These are phyloP conservation scores for Arthrobotrys pseudoclavata DNA, from an alignment of 2,329 filamentous ascomycete genomes.

Conservation along the genomic window DNA sequence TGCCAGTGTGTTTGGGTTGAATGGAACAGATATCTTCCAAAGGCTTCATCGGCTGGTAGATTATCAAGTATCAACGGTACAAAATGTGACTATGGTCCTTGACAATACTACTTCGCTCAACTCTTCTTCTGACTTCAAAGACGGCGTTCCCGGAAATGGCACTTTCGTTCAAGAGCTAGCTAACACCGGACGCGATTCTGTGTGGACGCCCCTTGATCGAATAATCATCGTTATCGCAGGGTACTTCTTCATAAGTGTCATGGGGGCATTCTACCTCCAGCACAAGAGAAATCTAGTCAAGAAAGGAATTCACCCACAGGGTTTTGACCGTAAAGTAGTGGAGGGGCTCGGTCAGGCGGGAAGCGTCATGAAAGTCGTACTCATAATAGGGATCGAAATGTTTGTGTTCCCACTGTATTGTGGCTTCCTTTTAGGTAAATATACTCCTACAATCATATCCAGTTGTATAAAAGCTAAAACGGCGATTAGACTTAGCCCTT, in stretches of 20 bases:
- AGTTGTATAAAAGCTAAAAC: slow-evolving; percentile 21
- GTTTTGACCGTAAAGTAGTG: slow-evolving; percentile 80
- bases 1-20: slow-evolving; percentile 30
- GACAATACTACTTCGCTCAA: slow-evolving; percentile 17
- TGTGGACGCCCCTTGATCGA: slow-evolving; percentile 70
- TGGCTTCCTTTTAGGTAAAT: slow-evolving; percentile 78
- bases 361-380: slow-evolving; percentile 95
- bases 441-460: background rate
- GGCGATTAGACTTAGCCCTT: slow-evolving; percentile 77
- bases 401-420: slow-evolving; percentile 96
- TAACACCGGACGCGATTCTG: slow-evolving; percentile 1
- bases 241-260: slow-evolving; percentile 80
- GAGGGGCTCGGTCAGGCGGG: slow-evolving; percentile 92
- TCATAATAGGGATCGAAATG: slow-evolving; percentile 99
- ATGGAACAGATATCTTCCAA: slow-evolving; percentile 37
- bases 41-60: slow-evolving; percentile 38
- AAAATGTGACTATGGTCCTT: slow-evolving; percentile 19
- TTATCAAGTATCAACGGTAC: slow-evolving; percentile 17
- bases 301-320: slow-evolving; percentile 70
- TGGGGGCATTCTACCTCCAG: slow-evolving; percentile 84
- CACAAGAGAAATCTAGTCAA: slow-evolving; percentile 69
- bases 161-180: slow-evolving; percentile 45
- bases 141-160: slow-evolving; percentile 19
- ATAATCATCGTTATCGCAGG: slow-evolving; percentile 83
- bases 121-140: slow-evolving; percentile 11